Evolutionary conservation across 139 green algal genomes (phyloP).

Genomic region (Eudorina sp.): DNA sequence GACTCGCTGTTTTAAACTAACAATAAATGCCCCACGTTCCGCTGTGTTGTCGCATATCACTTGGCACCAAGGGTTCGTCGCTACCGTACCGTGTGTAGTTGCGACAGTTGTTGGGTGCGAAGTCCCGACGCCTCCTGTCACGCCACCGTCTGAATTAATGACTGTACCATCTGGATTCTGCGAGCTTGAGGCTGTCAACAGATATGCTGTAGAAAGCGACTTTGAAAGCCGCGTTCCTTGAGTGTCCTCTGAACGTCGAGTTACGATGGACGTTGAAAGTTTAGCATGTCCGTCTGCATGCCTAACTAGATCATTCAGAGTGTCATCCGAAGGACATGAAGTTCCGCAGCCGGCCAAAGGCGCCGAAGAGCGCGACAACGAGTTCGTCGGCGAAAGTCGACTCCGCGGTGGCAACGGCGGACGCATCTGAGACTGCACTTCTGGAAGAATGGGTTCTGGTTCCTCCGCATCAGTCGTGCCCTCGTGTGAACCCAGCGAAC

Average conservation of each 20-base stretch:
- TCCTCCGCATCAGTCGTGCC: neutral
- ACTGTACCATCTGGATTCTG: neutral
- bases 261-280: neutral
- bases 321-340: neutral
- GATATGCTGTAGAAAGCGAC: constrained; percentile 6
- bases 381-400: neutral
- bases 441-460: neutral
- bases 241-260: constrained; percentile 21
- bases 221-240: neutral
- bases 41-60: too few species aligned
- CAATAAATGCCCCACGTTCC: too few species aligned
- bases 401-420: neutral
- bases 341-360: neutral
- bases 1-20: too few species aligned
- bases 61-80: too few species aligned
- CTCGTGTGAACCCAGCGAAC: constrained; percentile 17
- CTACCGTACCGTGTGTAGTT: neutral
- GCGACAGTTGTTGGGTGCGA: neutral
- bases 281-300: neutral
- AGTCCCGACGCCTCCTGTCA: neutral
- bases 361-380: neutral
- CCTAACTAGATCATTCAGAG: neutral
- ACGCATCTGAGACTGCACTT: neutral
- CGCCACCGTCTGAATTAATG: neutral
- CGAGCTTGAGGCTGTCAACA: neutral